Base-by-base conservation (phyloP, 495 filamentous ascomycete species). In the Xylaria telfairii region DNA sequence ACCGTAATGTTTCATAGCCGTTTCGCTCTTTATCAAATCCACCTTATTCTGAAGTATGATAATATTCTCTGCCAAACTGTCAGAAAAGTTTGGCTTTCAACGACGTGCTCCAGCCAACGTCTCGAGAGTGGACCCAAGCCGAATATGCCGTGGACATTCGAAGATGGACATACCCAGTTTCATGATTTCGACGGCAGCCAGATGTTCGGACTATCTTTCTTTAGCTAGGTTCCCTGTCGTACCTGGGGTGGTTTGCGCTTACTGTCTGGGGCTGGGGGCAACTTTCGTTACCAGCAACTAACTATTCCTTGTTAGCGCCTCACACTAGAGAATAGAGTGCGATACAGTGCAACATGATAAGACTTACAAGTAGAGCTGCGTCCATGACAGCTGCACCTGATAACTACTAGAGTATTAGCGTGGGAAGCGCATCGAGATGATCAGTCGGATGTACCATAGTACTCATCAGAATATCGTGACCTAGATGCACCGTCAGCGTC, bases 381-480 rank as follows among this genome's bases (percentile, higher is more conserved):
- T 99, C 96, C 96, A 99, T 99, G 86, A 99, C 96, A 53, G 96
- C 96, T 76, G 96, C 96, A 77, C 96, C 96, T 79, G 96, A 99
- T 83, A 98, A 90, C 68, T 70, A 65, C 39, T 21, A 26, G 28
- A 39, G 6, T 1, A 15, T 70, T 49, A 70, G 68, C 49, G 30
- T 28, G 2, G n/a, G 12, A 37, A 26, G 3, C 49, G 21, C 39
- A 28, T 28, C 26, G 17, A 5, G 28, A 47, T 30, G 19, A n/a
- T 46, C 12, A 9, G 30, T 47, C 15, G 8, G 39, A 12, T 65
- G 28, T 70, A 70, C 68, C 96, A 98, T 99, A 70, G 96, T 99
- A 82, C 95, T 97, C 96, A 99, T 99, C 77, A 99, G 94, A 93
- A 99, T 99, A 84, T 99, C 96, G 91, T 99, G 96, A 82, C 96